Evolutionary conservation across 208 protist genomes (phyloP).

Genomic region (Acanthamoeba sp.): DNA sequence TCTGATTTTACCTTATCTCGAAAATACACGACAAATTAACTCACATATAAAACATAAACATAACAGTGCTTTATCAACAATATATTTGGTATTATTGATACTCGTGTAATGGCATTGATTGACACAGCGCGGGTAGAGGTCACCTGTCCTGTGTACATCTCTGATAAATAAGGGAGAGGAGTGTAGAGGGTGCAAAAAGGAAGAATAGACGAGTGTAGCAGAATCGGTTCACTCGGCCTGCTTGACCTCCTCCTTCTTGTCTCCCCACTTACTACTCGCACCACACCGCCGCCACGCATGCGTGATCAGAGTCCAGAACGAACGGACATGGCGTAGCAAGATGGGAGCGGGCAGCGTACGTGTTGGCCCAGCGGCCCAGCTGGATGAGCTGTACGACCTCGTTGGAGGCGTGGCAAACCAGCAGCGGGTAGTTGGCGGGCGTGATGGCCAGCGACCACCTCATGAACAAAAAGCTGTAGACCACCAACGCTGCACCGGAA

Average conservation of each 20-base stretch:
- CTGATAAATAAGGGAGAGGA: too few species aligned
- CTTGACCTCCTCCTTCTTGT: constrained; percentile 2
- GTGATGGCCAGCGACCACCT: constrained; percentile 80
- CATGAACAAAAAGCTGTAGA: constrained; percentile 80
- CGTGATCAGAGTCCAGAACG: not conserved
- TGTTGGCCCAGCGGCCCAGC: constrained; percentile 72
- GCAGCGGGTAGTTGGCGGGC: constrained; percentile 79
- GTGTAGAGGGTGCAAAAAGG: too few species aligned
- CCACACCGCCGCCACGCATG: not conserved
- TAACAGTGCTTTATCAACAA: too few species aligned
- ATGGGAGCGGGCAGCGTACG: not conserved
- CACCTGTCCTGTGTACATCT: too few species aligned
- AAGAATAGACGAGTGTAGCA: not conserved
- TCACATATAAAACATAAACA: too few species aligned
- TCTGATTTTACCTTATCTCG: too few species aligned
- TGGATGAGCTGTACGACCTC: constrained; percentile 73
- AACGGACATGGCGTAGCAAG: not conserved
- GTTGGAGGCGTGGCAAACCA: constrained; percentile 81
- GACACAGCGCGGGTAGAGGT: too few species aligned
- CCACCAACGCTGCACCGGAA: constrained; percentile 15
- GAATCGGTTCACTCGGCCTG: not conserved
- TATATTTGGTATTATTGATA: too few species aligned
- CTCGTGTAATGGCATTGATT: too few species aligned
- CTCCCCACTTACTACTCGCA: not conserved
- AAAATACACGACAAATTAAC: too few species aligned